phyloP scores from a whole-genome alignment of 345 rosid species.

The Nasturtium officinale region DNA sequence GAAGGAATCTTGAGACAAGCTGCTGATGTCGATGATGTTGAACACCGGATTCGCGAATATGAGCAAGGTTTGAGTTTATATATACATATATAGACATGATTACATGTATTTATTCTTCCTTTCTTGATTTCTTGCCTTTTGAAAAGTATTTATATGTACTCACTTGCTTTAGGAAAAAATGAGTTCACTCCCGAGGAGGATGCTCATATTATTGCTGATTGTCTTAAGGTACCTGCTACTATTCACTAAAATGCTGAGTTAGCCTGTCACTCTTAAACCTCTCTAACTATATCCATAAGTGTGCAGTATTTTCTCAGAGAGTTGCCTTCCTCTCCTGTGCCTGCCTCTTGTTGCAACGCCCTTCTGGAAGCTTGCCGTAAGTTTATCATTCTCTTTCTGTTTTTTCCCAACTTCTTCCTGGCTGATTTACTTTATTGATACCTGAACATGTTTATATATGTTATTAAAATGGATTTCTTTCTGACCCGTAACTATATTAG shows the following conservation, averaged over 20 bases:
- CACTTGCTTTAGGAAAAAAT: slow-evolving; percentile 65
- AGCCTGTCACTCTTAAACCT: slow-evolving; percentile 18
- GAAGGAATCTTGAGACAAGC: slow-evolving; percentile 99
- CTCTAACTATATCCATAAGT: slow-evolving; percentile 38
- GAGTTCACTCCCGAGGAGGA: slow-evolving; percentile 77
- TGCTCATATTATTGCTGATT: slow-evolving; percentile 91
- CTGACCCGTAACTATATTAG: slow-evolving; percentile 45
- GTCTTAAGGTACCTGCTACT: slow-evolving; percentile 66
- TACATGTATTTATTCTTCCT: neutral
- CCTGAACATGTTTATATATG: slow-evolving; percentile 16
- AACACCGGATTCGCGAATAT: slow-evolving; percentile 81
- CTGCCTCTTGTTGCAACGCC: slow-evolving; percentile 97
- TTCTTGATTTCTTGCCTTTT: slow-evolving; percentile 4
- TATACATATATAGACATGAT: neutral
- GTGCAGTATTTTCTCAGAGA: slow-evolving; percentile 89
- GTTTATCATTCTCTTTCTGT: slow-evolving; percentile 44
- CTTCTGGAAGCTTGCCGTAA: slow-evolving; percentile 94
- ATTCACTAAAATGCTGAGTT: slow-evolving; percentile 12
- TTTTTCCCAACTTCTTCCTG: neutral
- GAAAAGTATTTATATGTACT: slow-evolving; percentile 6
- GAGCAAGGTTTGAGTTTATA: slow-evolving; percentile 78
- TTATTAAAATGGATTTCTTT: slow-evolving; percentile 11
- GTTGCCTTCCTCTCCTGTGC: slow-evolving; percentile 97
- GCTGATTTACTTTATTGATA: slow-evolving; percentile 4
- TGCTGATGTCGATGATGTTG: slow-evolving; percentile 97